A percentile compares a stretch with the other conserved stretches of the same genome.
phyloP scores from a whole-genome alignment of 1,139 yeast species.

The Yamadazyma oceani region DNA sequence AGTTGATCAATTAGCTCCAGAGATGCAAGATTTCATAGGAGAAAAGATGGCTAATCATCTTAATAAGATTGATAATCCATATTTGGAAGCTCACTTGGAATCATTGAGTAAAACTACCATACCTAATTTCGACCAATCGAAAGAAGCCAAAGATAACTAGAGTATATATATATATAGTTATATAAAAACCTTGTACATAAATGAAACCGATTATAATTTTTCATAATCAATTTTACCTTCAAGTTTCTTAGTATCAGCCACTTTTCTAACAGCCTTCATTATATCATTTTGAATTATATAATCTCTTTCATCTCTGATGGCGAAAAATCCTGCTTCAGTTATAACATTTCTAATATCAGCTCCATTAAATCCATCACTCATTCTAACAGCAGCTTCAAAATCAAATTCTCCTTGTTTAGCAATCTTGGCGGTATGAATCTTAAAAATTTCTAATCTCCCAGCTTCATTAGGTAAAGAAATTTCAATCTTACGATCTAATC shows the following conservation, averaged over 20 bases:
- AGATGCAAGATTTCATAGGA: constrained; percentile 71
- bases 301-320: constrained; percentile 96
- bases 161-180: too few relatives aligned
- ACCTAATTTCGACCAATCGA: constrained; percentile 28
- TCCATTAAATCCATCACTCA: constrained; percentile 99
- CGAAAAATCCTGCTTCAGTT: constrained; percentile 99
- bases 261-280: constrained; percentile 98
- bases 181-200: constrained; percentile 1
- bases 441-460: constrained; percentile 91
- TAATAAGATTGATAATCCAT: constrained; percentile 41
- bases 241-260: constrained; percentile 93
- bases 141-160: neutral
- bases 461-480: constrained; percentile 96
- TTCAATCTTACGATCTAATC: constrained; percentile 96
- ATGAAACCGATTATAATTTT: constrained; percentile 51
- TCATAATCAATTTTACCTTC: constrained; percentile 96
- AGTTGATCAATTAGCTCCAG: constrained; percentile 58
- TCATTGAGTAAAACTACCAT: constrained; percentile 30
- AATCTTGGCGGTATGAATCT: constrained; percentile 86
- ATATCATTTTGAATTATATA: constrained; percentile 89
- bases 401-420: constrained; percentile 95
- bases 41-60: constrained; percentile 59
- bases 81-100: constrained; percentile 41
- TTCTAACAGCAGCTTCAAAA: constrained; percentile 94
- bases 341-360: constrained; percentile 97